These are phyloP conservation scores for Aspergillus clavatus DNA, from an alignment of 2,329 filamentous ascomycete genomes.

Conservation along the genomic window DNA sequence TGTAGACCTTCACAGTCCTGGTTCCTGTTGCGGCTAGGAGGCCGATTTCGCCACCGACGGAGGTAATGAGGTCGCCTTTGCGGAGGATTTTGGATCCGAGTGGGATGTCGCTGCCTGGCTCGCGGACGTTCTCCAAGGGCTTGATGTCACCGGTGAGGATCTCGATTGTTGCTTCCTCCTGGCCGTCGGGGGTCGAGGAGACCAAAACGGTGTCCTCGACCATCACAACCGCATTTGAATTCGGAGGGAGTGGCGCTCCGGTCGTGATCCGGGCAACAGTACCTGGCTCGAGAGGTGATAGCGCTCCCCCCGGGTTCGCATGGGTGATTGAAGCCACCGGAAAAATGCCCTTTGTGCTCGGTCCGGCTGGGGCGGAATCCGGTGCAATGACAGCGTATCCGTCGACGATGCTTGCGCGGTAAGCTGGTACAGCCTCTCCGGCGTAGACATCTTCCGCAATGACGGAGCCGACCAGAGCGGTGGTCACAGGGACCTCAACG, in stretches of 20 bases:
- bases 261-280: slow-evolving; percentile 89
- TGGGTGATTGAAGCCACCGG: slow-evolving; percentile 85
- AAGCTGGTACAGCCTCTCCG: slow-evolving; percentile 80
- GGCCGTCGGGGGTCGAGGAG: slow-evolving; percentile 69
- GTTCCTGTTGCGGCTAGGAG: slow-evolving; percentile 81
- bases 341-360: slow-evolving; percentile 69
- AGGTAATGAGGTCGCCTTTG: slow-evolving; percentile 76
- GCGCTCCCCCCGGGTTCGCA: slow-evolving; percentile 66
- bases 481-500: slow-evolving; percentile 57
- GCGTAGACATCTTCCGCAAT: slow-evolving; percentile 79
- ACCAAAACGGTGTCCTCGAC: slow-evolving; percentile 86
- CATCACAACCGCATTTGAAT: slow-evolving; percentile 90
- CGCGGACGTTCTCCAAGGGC: slow-evolving; percentile 80
- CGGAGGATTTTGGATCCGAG: slow-evolving; percentile 64
- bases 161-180: slow-evolving; percentile 82
- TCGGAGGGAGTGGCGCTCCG: slow-evolving; percentile 81
- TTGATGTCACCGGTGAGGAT: slow-evolving; percentile 73
- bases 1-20: slow-evolving; percentile 65
- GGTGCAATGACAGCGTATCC: slow-evolving; percentile 77
- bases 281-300: slow-evolving; percentile 60
- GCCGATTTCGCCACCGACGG: slow-evolving; percentile 85
- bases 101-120: slow-evolving; percentile 82
- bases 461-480: slow-evolving; percentile 66
- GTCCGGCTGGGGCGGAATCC: slow-evolving; percentile 47
- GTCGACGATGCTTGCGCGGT: slow-evolving; percentile 92